Evolutionary conservation across 192 early-diverging fungal species (phyloP).

Genomic region (Glomus cerebriforme): DNA sequence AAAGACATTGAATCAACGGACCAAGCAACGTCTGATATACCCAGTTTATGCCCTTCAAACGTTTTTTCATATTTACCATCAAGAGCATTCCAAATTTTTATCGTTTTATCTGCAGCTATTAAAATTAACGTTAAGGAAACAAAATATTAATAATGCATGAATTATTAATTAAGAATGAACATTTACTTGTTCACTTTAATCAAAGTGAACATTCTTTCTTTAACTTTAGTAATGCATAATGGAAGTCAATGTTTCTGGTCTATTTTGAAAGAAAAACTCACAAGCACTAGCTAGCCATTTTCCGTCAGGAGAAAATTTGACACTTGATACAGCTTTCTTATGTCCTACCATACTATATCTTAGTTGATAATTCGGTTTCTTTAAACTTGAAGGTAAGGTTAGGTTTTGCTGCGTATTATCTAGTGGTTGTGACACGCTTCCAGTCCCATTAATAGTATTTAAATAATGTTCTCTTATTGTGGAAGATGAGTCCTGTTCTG

Average conservation of each 20-base stretch:
- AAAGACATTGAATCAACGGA: conserved; percentile 86
- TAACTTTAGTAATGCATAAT: background rate
- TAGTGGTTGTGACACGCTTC: background rate
- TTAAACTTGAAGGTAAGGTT: background rate
- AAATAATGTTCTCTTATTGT: too few species aligned
- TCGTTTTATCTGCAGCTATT: conserved; percentile 91
- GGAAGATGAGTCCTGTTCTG: too few species aligned
- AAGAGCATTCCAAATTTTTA: conserved; percentile 90
- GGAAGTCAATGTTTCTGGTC: background rate
- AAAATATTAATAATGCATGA: conserved; percentile 1
- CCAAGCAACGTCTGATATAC: conserved; percentile 97
- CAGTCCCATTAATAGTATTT: background rate
- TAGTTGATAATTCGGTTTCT: conserved; percentile 80
- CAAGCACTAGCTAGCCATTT: conserved; percentile 92
- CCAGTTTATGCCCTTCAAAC: conserved; percentile 86
- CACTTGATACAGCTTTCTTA: conserved; percentile 90
- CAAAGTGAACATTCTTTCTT: background rate
- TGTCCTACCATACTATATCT: conserved; percentile 92
- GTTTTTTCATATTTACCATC: conserved; percentile 85
- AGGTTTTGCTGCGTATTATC: background rate
- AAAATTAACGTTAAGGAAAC: background rate
- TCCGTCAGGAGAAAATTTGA: conserved; percentile 98
- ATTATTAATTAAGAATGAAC: conserved; percentile 3
- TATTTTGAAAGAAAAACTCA: conserved; percentile 48
- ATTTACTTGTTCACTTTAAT: background rate